Evolutionary conservation across 2,329 filamentous ascomycete genomes (phyloP), one percentile per base, ranked within the genome.

Genomic region (Fusarium sp.): DNA sequence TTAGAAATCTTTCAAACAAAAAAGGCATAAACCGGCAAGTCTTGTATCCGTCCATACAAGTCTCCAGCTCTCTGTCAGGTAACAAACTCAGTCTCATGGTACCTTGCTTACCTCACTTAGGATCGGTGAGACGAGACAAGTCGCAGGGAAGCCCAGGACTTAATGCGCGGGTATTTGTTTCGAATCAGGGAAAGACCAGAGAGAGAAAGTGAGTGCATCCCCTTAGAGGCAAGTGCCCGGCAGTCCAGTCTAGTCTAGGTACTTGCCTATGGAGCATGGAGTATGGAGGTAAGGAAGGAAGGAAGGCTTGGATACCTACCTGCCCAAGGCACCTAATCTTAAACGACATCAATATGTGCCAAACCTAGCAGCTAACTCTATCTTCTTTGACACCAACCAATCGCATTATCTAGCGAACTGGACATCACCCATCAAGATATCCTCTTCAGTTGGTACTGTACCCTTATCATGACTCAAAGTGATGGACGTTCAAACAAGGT

Each of bases 121-220:
- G 67, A 47, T 48, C 54, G 46, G 50, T 70, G 67, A 70, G 65
- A 70, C 67, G 47, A 47, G 49, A 54, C 37, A 57, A 64, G 67
- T 70, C 61, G 63, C 67, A 70, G 67, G 50, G 67, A 46, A 68
- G 54, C 41, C 43, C 46, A 47, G 45, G 45, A 34, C 62, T 63
- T 49, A 68, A 59, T 57, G 63, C 62, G 66, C 55, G 63, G 66
- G 47, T 59, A 42, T 63, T 61, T 55, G 41, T 63, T 58, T 68
- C 67, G 34, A 69, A 69, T 71, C 63, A 66, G 58, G 67, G 25
- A 70, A 64, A 63, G 67, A 32, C 34, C 20, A 57, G 28, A 63
- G 28, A 41, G 32, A 42, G 49, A 27, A 10, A n/a, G 20, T 20
- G 23, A 53, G 49, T 21, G 60, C 25, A 40, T 63, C 50, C 62